phyloP scores from a whole-genome alignment of 352 stramenopile genomes.

The Pythium volutum region DNA sequence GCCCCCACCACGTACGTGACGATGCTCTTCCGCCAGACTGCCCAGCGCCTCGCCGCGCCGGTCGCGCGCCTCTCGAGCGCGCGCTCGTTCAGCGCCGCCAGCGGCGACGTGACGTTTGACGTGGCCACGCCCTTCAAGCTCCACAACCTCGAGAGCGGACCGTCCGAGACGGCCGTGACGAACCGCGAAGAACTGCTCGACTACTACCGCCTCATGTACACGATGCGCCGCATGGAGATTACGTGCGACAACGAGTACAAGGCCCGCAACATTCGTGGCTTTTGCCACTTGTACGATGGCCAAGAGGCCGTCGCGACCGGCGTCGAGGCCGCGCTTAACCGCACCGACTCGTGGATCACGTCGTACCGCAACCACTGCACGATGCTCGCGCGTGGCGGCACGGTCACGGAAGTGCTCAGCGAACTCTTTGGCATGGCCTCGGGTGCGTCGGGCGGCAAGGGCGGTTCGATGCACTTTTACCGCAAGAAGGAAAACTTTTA shows the following conservation, averaged over 20 bases:
- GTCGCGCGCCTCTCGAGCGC: constrained; percentile 29
- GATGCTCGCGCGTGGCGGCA: constrained; percentile 92
- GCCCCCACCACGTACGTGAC: not conserved
- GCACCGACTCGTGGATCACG: constrained; percentile 98
- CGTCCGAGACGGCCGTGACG: constrained; percentile 57
- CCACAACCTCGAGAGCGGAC: constrained; percentile 73
- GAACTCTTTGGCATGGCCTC: constrained; percentile 95
- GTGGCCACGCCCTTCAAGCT: constrained; percentile 74
- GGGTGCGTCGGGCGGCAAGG: constrained; percentile 94
- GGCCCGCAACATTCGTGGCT: constrained; percentile 96
- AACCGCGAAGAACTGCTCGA: constrained; percentile 96
- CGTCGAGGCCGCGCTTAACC: constrained; percentile 94
- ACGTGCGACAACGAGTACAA: constrained; percentile 99
- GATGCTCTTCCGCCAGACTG: constrained; percentile 68
- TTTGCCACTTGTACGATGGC: constrained; percentile 99
- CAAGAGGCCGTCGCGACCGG: constrained; percentile 99
- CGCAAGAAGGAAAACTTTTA: constrained; percentile 98
- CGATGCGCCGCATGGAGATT: constrained; percentile 99
- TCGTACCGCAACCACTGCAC: constrained; percentile 99
- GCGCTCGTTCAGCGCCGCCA: constrained; percentile 64
- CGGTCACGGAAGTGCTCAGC: constrained; percentile 91
- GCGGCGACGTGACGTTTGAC: constrained; percentile 67
- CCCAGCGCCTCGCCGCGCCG: constrained; percentile 32
- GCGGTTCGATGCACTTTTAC: constrained; percentile 99
- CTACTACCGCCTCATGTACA: constrained; percentile 99